Conservation (phyloP, 2,329 filamentous ascomycete genomes). For the Aspergillus spinulosporus region DNA sequence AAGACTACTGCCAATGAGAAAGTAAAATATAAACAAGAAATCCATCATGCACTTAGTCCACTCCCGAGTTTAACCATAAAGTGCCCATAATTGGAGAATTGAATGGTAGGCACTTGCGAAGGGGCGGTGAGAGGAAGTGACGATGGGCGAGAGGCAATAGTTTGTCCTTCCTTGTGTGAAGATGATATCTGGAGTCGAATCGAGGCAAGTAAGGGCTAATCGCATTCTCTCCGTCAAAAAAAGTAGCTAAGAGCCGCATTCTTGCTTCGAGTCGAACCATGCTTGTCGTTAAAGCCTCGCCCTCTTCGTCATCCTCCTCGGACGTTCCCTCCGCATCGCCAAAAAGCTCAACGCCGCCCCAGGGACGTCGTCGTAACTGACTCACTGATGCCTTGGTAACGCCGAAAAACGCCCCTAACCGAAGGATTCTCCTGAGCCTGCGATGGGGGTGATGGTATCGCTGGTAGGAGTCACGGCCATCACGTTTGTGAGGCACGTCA, state of each 20-base stretch:
- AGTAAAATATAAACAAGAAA: constrained; percentile 5
- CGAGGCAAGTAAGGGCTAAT: constrained; percentile 2
- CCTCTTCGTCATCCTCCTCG: constrained; percentile 60
- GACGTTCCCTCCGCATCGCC: constrained; percentile 54
- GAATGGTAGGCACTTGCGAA: constrained; percentile 1
- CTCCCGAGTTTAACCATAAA: constrained; percentile 11
- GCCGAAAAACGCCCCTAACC: constrained; percentile 44
- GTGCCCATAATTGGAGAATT: constrained; percentile 1
- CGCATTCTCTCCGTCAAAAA: too few species aligned
- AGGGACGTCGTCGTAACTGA: constrained; percentile 33
- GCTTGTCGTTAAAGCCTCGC: background rate
- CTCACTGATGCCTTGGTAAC: constrained; percentile 41
- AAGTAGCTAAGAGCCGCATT: background rate
- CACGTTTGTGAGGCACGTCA: constrained; percentile 38
- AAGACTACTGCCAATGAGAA: constrained; percentile 18
- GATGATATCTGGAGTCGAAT: background rate
- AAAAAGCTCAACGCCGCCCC: constrained; percentile 46
- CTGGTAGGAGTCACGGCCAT: constrained; percentile 39
- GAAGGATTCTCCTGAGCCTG: constrained; percentile 34
- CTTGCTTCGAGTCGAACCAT: background rate
- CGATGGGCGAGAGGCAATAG: constrained; percentile 22
- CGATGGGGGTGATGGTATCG: constrained; percentile 35
- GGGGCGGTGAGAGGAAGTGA: constrained; percentile 14
- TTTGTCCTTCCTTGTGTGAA: background rate
- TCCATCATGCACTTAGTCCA: constrained; percentile 12